These are phyloP conservation scores for Cyclotella kingstonii DNA, from an alignment of 108 stramenopile genomes.

Conservation along the genomic window DNA sequence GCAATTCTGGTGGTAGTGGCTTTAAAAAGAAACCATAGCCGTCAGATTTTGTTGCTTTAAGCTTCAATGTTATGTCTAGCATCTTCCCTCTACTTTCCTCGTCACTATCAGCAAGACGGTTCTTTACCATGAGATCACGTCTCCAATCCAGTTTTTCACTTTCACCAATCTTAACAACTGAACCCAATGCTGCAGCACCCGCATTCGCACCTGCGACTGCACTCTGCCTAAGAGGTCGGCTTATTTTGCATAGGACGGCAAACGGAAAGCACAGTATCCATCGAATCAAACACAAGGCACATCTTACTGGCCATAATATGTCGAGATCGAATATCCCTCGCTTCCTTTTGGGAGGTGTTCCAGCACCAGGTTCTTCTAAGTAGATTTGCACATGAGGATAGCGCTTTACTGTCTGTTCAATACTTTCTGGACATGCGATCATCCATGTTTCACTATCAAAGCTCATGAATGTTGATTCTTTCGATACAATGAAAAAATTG, in stretches of 20 bases:
- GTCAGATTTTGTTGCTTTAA: not conserved
- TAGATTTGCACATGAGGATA: slow-evolving; percentile 7
- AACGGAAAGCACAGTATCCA: slow-evolving; percentile 31
- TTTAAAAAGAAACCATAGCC: not conserved
- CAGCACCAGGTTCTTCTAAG: slow-evolving; percentile 25
- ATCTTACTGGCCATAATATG: slow-evolving; percentile 20
- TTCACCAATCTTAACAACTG: slow-evolving; percentile 9
- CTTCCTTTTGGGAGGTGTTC: slow-evolving; percentile 3
- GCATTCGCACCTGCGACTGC: slow-evolving; percentile 11
- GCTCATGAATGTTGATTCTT: slow-evolving; percentile 2
- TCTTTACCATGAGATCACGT: not conserved
- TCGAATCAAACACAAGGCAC: slow-evolving; percentile 13
- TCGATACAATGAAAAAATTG: not conserved
- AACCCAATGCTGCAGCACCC: slow-evolving; percentile 14
- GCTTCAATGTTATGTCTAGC: not conserved
- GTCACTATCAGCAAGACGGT: not conserved
- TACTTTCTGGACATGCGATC: slow-evolving; percentile 14
- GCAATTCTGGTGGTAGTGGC: not conserved
- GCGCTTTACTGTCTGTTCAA: slow-evolving; percentile 6
- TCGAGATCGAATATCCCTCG: slow-evolving; percentile 22
- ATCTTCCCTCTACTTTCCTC: slow-evolving; percentile 5
- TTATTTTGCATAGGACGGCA: slow-evolving; percentile 5
- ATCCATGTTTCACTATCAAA: slow-evolving; percentile 15
- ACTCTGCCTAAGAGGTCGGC: not conserved
- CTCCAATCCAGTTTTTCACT: slow-evolving; percentile 13